A percentile compares a stretch with the other conserved stretches of the same genome.
These are phyloP conservation scores for Tetrahymena elliotti DNA, from an alignment of 73 alveolate genomes.

Conservation along the genomic window DNA sequence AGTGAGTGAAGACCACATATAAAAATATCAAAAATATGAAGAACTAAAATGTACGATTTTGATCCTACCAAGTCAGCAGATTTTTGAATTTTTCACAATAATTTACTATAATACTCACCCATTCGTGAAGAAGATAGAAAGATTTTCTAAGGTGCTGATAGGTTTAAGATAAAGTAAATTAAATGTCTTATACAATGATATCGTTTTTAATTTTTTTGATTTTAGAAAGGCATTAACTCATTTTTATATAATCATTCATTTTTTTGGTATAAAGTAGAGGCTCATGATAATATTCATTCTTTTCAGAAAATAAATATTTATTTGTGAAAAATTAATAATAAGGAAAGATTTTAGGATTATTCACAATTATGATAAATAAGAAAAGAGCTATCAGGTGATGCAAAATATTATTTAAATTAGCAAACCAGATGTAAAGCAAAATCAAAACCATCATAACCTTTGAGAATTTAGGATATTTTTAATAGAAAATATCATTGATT, in stretches of 20 bases:
- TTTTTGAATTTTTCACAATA: not conserved
- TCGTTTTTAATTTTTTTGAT: not conserved
- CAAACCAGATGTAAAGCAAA: not conserved
- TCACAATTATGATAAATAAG: not conserved
- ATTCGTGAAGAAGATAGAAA: not conserved
- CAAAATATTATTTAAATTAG: not conserved
- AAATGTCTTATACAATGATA: not conserved
- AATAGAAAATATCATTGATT: not conserved
- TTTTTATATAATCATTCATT: not conserved
- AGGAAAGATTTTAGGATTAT: not conserved
- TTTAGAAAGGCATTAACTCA: not conserved
- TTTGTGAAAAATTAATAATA: not conserved
- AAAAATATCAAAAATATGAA: not conserved
- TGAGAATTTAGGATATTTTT: not conserved
- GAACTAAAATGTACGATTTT: not conserved
- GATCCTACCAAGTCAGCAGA: not conserved
- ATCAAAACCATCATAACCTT: not conserved
- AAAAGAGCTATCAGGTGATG: not conserved
- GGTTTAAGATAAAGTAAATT: not conserved
- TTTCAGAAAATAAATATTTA: not conserved
- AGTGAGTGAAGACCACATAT: not conserved
- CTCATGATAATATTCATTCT: not conserved
- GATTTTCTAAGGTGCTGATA: not conserved
- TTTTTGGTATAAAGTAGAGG: not conserved
- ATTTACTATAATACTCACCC: not conserved